Conservation (phyloP, 306 rosid genomes). For the Dalbergia oliveri region DNA sequence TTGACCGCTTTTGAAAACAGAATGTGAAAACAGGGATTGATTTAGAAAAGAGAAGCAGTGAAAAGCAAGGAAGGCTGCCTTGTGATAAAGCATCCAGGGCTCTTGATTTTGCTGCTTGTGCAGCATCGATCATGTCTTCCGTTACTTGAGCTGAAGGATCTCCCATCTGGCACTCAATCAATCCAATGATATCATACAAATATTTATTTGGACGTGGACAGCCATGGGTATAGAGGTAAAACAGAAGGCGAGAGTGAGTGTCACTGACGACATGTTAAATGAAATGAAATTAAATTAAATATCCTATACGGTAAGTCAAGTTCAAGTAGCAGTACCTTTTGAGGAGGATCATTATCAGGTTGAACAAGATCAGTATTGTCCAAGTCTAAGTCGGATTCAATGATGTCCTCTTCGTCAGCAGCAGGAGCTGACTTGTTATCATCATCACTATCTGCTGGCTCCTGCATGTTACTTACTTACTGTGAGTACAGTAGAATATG, state of each 20-base stretch:
- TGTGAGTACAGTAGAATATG: not conserved
- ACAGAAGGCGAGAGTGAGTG: too few species aligned
- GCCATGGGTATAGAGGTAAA: not conserved
- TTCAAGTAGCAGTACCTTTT: slow-evolving; percentile 52
- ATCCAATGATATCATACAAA: not conserved
- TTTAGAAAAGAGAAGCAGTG: not conserved
- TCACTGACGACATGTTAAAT: too few species aligned
- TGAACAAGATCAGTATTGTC: slow-evolving; percentile 69
- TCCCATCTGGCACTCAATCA: slow-evolving; percentile 69
- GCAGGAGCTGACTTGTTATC: slow-evolving; percentile 35
- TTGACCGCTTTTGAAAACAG: not conserved
- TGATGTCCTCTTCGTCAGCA: slow-evolving; percentile 55
- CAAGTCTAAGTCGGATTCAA: slow-evolving; percentile 83
- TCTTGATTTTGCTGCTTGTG: slow-evolving; percentile 67
- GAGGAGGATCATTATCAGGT: slow-evolving; percentile 85
- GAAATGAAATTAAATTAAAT: too few species aligned
- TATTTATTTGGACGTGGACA: not conserved
- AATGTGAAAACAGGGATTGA: slow-evolving; percentile 25
- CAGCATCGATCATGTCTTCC: slow-evolving; percentile 71
- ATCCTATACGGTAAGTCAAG: too few species aligned
- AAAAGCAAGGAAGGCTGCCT: slow-evolving; percentile 51
- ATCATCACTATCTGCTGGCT: slow-evolving; percentile 46
- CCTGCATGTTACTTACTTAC: slow-evolving; percentile 51
- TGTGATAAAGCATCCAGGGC: slow-evolving; percentile 67
- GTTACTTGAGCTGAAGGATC: slow-evolving; percentile 68